Conservation (phyloP, 2,329 filamentous ascomycete genomes). For the Chaetomiaceae sp. region DNA sequence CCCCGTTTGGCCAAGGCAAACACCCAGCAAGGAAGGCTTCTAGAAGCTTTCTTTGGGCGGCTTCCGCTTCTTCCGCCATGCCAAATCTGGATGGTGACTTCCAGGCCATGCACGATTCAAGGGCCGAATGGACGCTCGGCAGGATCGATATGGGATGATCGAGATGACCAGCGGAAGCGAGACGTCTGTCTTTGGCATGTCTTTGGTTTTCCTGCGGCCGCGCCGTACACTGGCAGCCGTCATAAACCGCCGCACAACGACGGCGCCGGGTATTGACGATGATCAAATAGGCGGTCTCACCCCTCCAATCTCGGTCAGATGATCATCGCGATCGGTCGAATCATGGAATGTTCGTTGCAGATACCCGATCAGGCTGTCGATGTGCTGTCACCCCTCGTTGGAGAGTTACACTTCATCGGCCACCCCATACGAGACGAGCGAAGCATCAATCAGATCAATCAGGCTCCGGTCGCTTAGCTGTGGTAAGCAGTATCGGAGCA, state of each 20-base stretch:
- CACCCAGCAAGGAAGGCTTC: slow-evolving; percentile 13
- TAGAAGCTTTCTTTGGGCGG: slow-evolving; percentile 14
- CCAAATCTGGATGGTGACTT: slow-evolving; percentile 10
- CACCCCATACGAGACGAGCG: background rate
- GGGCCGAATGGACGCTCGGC: background rate
- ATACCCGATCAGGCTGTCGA: slow-evolving; percentile 8
- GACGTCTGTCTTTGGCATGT: background rate
- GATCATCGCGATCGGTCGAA: background rate
- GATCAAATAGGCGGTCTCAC: too few species aligned
- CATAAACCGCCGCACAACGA: too few species aligned
- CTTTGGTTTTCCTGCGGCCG: background rate
- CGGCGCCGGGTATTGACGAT: too few species aligned
- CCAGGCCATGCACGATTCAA: background rate
- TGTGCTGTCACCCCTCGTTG: background rate
- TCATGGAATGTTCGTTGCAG: slow-evolving; percentile 14
- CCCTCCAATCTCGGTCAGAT: too few species aligned
- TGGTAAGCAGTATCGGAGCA: background rate
- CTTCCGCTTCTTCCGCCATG: slow-evolving; percentile 2
- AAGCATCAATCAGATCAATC: too few species aligned
- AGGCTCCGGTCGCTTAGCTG: background rate
- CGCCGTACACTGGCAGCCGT: slow-evolving; percentile 1
- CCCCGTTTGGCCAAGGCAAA: background rate
- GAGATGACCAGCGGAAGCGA: background rate
- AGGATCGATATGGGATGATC: background rate
- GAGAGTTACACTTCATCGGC: background rate